A percentile compares a stretch with the other conserved stretches of the same genome.
phyloP scores from a whole-genome alignment of 495 filamentous ascomycete species.

The Aspergillus baeticus region DNA sequence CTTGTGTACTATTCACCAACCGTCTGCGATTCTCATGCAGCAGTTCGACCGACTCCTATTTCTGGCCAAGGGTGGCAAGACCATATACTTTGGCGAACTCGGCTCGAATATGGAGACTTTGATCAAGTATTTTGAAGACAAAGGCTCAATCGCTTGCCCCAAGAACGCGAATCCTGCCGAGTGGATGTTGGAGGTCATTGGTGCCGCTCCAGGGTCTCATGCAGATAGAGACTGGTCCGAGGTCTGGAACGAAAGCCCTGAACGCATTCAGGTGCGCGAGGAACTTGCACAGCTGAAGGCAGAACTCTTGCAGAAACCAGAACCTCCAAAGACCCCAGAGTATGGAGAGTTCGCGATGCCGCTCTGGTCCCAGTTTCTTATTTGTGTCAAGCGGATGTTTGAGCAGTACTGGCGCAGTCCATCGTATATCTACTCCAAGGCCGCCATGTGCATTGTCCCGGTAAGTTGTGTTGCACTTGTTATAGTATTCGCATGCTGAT shows the following conservation, averaged over 20 bases:
- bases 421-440: conserved; percentile 78
- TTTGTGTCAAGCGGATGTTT: conserved; percentile 64
- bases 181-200: conserved; percentile 92
- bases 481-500: background rate
- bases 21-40: conserved; percentile 85
- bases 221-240: conserved; percentile 77
- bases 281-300: conserved; percentile 67
- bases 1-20: conserved; percentile 92
- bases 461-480: conserved; percentile 19
- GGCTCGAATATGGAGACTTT: conserved; percentile 69
- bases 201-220: conserved; percentile 74
- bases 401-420: conserved; percentile 90
- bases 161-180: conserved; percentile 78
- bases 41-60: conserved; percentile 89
- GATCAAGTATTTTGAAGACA: conserved; percentile 74
- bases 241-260: conserved; percentile 70
- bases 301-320: conserved; percentile 45
- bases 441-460: conserved; percentile 47
- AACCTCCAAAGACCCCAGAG: conserved; percentile 28
- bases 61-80: conserved; percentile 70
- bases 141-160: conserved; percentile 70
- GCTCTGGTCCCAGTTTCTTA: conserved; percentile 44
- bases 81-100: conserved; percentile 84
- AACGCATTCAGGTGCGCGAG: conserved; percentile 59
- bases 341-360: conserved; percentile 54